Percentiles rank a stretch among this genome's conserved stretches.
Evolutionary conservation across 306 rosid genomes (phyloP).

Genomic region (Amphicarpaea edgeworthii): DNA sequence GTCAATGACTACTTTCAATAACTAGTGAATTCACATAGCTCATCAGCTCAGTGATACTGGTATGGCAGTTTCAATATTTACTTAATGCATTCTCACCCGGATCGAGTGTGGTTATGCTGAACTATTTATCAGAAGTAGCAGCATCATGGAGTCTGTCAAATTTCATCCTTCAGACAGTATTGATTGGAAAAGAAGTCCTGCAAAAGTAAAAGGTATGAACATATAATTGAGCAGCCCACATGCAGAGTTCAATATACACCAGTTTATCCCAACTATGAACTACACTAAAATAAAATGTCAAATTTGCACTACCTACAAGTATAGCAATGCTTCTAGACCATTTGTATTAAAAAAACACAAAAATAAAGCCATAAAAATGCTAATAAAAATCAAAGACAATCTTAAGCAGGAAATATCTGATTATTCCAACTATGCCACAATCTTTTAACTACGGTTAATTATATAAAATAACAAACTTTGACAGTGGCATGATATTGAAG

Average conservation of each 20-base stretch:
- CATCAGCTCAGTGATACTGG: constrained; percentile 11
- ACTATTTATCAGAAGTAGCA: constrained; percentile 43
- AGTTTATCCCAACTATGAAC: not conserved
- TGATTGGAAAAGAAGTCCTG: constrained; percentile 48
- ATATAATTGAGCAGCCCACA: constrained; percentile 43
- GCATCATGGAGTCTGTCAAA: constrained; percentile 32
- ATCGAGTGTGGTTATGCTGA: constrained; percentile 23
- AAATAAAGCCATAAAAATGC: not conserved
- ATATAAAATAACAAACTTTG: constrained; percentile 27
- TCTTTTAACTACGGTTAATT: not conserved
- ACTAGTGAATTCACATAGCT: constrained; percentile 32
- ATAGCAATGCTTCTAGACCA: constrained; percentile 36
- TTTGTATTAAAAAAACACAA: not conserved
- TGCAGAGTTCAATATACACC: constrained; percentile 24
- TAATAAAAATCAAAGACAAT: constrained; percentile 34
- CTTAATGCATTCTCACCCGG: constrained; percentile 31
- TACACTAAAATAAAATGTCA: constrained; percentile 16
- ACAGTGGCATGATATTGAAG: not conserved
- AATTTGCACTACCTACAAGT: constrained; percentile 42
- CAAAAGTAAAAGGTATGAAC: constrained; percentile 54
- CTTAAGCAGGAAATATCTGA: constrained; percentile 8
- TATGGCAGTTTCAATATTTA: constrained; percentile 29
- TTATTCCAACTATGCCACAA: not conserved
- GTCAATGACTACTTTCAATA: constrained; percentile 25
- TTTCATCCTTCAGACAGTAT: constrained; percentile 46